A percentile compares a stretch with the other conserved stretches of the same genome.
phyloP scores from a whole-genome alignment of 768 basidiomycete species.

The Clavaria fumosa region DNA sequence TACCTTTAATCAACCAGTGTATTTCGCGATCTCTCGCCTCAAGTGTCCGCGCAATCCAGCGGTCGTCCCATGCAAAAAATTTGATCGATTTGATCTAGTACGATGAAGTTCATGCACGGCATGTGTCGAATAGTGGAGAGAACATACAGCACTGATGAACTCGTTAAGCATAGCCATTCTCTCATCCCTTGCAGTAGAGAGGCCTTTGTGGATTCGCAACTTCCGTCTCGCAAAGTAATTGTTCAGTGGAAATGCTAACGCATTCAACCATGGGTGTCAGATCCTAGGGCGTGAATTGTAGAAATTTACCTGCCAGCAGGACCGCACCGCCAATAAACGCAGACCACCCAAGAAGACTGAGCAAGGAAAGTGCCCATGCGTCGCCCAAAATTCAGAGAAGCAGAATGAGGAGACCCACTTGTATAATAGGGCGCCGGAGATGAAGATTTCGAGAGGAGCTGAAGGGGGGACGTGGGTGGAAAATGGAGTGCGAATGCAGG shows the following conservation, averaged over 20 bases:
- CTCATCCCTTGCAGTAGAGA: slow-evolving; percentile 49
- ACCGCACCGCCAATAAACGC: slow-evolving; percentile 77
- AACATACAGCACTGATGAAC: slow-evolving; percentile 45
- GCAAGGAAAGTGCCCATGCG: too few relatives aligned
- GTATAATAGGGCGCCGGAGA: too few relatives aligned
- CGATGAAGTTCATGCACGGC: not conserved
- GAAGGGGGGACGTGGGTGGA: slow-evolving; percentile 8
- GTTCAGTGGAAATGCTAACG: slow-evolving; percentile 66
- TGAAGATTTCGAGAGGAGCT: slow-evolving; percentile 15
- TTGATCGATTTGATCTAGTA: slow-evolving; percentile 41
- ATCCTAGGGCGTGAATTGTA: too few relatives aligned
- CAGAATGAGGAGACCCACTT: too few relatives aligned
- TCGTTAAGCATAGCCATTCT: slow-evolving; percentile 69
- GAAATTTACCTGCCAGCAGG: too few relatives aligned
- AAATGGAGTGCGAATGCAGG: too few relatives aligned
- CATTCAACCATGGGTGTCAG: too few relatives aligned
- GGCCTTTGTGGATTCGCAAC: slow-evolving; percentile 43
- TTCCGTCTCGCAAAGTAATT: slow-evolving; percentile 44
- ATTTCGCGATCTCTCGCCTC: too few relatives aligned
- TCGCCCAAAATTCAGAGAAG: too few relatives aligned
- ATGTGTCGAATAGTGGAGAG: not conserved
- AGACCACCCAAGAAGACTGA: too few relatives aligned
- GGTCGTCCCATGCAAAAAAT: too few relatives aligned
- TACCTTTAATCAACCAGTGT: slow-evolving; percentile 62
- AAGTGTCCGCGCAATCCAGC: too few relatives aligned